Conservation (phyloP, 2,329 filamentous ascomycete genomes). For the Westerdykella sp. region DNA sequence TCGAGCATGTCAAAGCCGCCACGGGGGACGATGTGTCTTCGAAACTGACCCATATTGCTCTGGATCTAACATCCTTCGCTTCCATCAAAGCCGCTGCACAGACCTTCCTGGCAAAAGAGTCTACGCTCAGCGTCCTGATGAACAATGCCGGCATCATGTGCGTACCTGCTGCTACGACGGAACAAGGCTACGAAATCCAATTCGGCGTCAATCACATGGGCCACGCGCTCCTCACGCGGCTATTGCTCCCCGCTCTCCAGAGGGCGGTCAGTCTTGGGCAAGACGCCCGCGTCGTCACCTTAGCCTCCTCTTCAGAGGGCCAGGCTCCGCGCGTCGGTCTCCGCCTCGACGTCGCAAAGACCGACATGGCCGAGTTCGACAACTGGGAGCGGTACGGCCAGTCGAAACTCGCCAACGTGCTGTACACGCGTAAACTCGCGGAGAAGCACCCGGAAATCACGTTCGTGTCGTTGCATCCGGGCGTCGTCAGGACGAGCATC, state of each 20-base stretch:
- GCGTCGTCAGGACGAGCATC: constrained; percentile 37
- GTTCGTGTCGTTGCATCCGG: constrained; percentile 40
- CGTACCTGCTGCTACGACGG: constrained; percentile 21
- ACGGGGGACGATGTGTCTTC: no score
- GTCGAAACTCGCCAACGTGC: constrained; percentile 44
- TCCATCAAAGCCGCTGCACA: constrained; percentile 26
- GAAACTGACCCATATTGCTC: neutral
- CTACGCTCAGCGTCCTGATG: constrained; percentile 38
- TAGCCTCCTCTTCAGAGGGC: constrained; percentile 13
- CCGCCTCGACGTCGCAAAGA: constrained; percentile 8
- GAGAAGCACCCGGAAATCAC: constrained; percentile 39
- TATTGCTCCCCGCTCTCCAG: constrained; percentile 38
- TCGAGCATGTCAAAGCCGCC: no score
- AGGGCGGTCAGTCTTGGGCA: constrained; percentile 29
- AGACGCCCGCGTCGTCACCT: constrained; percentile 40
- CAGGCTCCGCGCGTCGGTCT: no score
- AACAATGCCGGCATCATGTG: constrained; percentile 39
- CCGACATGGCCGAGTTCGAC: constrained; percentile 19
- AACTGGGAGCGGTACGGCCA: constrained; percentile 40
- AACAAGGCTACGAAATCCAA: constrained; percentile 43
- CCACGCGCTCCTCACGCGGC: constrained; percentile 39
- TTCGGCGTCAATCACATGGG: constrained; percentile 45
- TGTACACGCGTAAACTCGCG: constrained; percentile 39
- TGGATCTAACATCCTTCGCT: constrained; percentile 33
- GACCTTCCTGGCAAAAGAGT: constrained; percentile 17